Evolutionary conservation across 768 basidiomycete species (phyloP), one percentile per base, ranked within the genome.

Genomic region (Naganishia vishniacii): DNA sequence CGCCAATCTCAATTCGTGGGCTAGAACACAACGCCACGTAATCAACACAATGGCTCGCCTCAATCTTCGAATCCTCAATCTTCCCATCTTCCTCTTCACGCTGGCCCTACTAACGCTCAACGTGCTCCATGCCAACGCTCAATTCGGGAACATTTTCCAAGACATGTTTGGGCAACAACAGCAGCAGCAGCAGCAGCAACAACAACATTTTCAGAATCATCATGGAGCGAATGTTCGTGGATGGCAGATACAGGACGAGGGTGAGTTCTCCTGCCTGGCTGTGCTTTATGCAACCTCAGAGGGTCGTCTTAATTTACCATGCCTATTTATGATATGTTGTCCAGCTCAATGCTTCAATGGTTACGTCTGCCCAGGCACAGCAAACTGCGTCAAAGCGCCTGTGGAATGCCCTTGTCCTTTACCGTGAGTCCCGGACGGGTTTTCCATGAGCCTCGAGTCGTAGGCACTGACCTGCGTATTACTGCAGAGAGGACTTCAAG

Each of bases 61-160:
- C n/a, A n/a, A n/a, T n/a, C n/a, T n/a, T n/a, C n/a, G n/a, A n/a
- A n/a, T n/a, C n/a, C n/a, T n/a, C 23, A 16, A 56, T 40, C 6
- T 20, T 25, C 37, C 53, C n/a, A 20, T 40, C 1, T 3, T 56
- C 5, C 20, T 56, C 12, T 34, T 56, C 53, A 5, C n/a, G n/a
- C 18, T 56, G 6, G 53, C 37, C 2, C 18, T 56, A 2, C 23
- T 56, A 13, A 56, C 34, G 34, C 37, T 56, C n/a, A n/a, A 56
- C 13, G 34, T 29, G 23, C 1, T 40, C 20, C 26, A 20, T 18
- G 53, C 40, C 6, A 56, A 40, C 11, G 53, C 53, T 20, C 53
- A 56, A 26, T 56, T 56, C 53, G 53, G 53, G 11, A 56, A 56
- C 53, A 56, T 56, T 34, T 56, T 56, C 34, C 53, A 56, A 26